phyloP scores from a whole-genome alignment of 2,329 filamentous ascomycete genomes.

The Nigrospora sphaerica region DNA sequence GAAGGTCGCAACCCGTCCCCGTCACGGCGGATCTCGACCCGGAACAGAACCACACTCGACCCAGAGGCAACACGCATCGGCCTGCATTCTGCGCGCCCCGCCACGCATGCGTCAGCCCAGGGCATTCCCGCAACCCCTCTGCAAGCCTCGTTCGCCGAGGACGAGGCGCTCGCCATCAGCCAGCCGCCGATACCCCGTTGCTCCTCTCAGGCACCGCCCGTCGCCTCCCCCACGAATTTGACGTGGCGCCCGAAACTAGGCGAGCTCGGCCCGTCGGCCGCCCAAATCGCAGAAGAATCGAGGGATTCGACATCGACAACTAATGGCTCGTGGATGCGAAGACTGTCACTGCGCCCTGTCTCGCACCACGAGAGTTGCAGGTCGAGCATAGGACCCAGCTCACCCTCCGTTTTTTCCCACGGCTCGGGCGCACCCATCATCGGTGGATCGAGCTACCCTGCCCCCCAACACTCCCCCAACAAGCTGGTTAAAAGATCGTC shows the following conservation, averaged over 20 bases:
- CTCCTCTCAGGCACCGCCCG: conserved; percentile 18
- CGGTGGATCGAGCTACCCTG: conserved; percentile 27
- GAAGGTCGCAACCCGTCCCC: conserved; percentile 27
- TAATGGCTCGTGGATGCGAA: conserved; percentile 64
- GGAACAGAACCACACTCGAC: conserved; percentile 24
- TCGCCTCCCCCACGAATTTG: conserved; percentile 30
- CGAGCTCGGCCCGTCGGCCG: conserved; percentile 10
- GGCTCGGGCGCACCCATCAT: conserved; percentile 61
- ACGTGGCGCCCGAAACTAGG: conserved; percentile 32
- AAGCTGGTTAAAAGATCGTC: conserved; percentile 71
- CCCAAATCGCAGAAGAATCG: conserved; percentile 30
- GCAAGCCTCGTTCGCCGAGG: conserved; percentile 11
- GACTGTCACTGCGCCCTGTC: conserved; percentile 58
- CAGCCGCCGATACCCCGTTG: conserved; percentile 20
- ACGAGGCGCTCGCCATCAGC: conserved; percentile 8
- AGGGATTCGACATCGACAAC: conserved; percentile 58
- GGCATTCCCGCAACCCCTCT: conserved; percentile 16
- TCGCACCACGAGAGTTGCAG: conserved; percentile 58
- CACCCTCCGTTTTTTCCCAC: conserved; percentile 61
- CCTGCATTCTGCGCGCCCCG: conserved; percentile 30
- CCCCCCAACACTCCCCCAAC: conserved; percentile 53
- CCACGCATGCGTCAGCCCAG: conserved; percentile 31
- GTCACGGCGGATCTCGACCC: conserved; percentile 20
- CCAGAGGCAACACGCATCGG: conserved; percentile 22
- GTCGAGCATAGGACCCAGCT: conserved; percentile 59